Conservation (phyloP, 495 filamentous ascomycete genomes). For the Staphylotrichum longicolle region DNA sequence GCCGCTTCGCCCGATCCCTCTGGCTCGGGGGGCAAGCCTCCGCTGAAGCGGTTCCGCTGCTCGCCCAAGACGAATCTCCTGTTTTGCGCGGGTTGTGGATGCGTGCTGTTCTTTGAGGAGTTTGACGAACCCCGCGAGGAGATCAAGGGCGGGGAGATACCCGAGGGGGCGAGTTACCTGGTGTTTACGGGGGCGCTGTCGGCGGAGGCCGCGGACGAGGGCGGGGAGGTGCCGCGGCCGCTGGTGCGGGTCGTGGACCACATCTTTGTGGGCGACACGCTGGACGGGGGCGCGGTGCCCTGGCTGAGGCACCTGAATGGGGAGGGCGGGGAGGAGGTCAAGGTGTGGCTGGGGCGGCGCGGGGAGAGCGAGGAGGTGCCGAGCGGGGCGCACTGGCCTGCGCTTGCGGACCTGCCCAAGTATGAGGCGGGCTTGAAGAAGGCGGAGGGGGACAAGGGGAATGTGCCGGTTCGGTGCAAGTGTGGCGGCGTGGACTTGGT, state of each 20-base stretch:
- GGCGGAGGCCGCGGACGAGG: conserved; percentile 31
- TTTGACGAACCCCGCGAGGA: background rate
- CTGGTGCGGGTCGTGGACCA: conserved; percentile 35
- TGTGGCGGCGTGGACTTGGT: conserved; percentile 50
- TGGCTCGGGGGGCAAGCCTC: background rate
- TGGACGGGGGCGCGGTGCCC: conserved; percentile 43
- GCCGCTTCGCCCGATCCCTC: background rate
- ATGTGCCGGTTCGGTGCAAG: conserved; percentile 43
- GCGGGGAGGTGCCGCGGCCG: conserved; percentile 9
- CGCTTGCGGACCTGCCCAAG: background rate
- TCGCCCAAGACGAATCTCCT: conserved; percentile 26
- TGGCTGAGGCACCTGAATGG: conserved; percentile 39
- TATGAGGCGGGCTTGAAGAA: conserved; percentile 5
- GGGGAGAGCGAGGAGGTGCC: conserved; percentile 26
- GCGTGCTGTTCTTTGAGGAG: conserved; percentile 43
- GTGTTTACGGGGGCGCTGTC: conserved; percentile 36
- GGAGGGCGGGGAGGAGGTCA: conserved; percentile 19
- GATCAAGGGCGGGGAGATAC: conserved; percentile 25
- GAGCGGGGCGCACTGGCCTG: background rate
- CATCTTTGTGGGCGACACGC: conserved; percentile 44
- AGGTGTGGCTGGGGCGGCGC: conserved; percentile 24
- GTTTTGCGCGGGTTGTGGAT: conserved; percentile 50
- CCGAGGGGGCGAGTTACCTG: conserved; percentile 25
- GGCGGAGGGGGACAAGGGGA: conserved; percentile 21
- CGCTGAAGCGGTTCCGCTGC: conserved; percentile 39